Evolutionary conservation across 495 filamentous ascomycete species (phyloP).

Genomic region (Neurospora sp.): DNA sequence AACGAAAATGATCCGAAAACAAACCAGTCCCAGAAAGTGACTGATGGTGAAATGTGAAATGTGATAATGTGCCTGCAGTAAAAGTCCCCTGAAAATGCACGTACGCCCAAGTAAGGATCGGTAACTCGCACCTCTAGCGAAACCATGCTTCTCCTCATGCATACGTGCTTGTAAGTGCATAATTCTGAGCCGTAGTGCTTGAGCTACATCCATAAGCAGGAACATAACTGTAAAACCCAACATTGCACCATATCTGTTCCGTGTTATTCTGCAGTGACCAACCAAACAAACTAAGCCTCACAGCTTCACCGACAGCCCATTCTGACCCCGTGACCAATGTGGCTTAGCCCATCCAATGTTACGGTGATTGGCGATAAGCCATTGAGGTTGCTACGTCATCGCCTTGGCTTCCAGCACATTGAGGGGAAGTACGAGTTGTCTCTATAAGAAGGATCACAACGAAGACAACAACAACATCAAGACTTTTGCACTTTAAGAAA

Average conservation of each 20-base stretch:
- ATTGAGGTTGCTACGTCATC: background rate
- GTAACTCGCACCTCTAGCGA: too few species aligned
- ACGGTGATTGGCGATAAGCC: background rate
- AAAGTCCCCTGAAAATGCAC: background rate
- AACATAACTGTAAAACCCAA: too few species aligned
- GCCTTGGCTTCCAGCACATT: background rate
- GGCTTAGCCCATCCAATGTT: background rate
- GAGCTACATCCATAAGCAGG: too few species aligned
- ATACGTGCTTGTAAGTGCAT: too few species aligned
- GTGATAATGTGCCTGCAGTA: background rate
- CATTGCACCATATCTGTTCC: too few species aligned
- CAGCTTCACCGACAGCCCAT: background rate
- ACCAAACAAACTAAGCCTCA: background rate
- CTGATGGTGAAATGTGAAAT: background rate
- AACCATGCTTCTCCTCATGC: too few species aligned
- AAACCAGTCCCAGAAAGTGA: background rate
- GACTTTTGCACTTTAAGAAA: background rate
- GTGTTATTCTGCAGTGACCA: background rate
- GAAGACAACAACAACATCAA: background rate
- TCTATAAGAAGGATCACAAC: background rate
- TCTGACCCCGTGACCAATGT: background rate
- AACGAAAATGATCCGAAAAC: background rate
- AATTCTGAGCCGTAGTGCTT: too few species aligned
- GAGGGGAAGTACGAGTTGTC: background rate
- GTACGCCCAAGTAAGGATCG: background rate